Evolutionary conservation across 257 asterid species (phyloP).

Genomic region (Solanum tarijense): DNA sequence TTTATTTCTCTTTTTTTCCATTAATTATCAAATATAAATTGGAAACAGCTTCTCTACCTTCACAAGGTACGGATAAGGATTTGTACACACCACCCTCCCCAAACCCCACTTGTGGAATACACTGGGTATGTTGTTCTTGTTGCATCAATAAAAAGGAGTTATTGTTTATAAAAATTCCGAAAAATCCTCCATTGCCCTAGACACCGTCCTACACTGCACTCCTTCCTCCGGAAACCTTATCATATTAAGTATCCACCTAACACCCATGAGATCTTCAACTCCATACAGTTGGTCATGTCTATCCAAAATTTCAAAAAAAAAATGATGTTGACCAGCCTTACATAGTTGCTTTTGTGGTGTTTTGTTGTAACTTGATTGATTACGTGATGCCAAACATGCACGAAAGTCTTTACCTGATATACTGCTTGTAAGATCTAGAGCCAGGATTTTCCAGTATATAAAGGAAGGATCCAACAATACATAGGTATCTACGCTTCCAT

Average conservation of each 20-base stretch:
- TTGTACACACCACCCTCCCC: background rate
- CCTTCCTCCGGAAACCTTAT: background rate
- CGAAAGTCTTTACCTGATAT: conserved; percentile 43
- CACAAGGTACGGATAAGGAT: background rate
- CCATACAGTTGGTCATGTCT: background rate
- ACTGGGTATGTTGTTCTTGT: background rate
- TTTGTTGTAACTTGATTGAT: background rate
- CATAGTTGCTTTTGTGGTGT: background rate
- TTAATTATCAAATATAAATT: background rate
- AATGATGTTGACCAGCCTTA: background rate
- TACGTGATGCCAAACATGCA: background rate
- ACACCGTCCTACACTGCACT: background rate
- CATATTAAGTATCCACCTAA: background rate
- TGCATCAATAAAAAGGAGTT: background rate
- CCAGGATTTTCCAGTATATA: conserved; percentile 69
- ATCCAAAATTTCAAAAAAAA: background rate
- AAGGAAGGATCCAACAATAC: conserved; percentile 81
- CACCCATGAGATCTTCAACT: background rate
- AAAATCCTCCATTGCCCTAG: background rate
- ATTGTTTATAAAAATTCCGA: background rate
- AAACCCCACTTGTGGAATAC: background rate
- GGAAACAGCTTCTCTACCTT: background rate
- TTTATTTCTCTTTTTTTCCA: background rate
- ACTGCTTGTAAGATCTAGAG: conserved; percentile 72
- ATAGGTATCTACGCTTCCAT: conserved; percentile 90